Conservation (phyloP, 202 grass and related monocot species). For the Cymbopogon flexuosus region DNA sequence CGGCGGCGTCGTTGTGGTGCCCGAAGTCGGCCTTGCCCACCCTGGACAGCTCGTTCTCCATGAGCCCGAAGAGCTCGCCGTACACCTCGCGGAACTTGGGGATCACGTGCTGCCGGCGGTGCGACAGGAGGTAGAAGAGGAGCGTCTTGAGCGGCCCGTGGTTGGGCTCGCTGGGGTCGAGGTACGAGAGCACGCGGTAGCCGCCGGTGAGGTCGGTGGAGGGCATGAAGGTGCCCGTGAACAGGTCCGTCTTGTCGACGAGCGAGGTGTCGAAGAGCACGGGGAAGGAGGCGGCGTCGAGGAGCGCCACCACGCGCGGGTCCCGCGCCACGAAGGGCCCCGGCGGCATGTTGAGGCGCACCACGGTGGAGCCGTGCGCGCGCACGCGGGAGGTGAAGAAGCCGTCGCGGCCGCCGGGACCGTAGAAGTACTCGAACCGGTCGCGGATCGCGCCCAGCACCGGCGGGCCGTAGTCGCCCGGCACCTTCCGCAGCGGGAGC, state of each 20-base stretch:
- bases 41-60: constrained; percentile 57
- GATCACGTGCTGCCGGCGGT: constrained; percentile 58
- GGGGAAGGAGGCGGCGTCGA: constrained; percentile 81
- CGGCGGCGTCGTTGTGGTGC: constrained; percentile 58
- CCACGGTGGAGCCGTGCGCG: constrained; percentile 60
- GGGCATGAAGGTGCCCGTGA: constrained; percentile 94
- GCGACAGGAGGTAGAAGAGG: constrained; percentile 78
- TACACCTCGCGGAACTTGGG: constrained; percentile 66
- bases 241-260: constrained; percentile 91
- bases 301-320: constrained; percentile 81
- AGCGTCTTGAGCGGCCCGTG: constrained; percentile 77
- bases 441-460: constrained; percentile 71
- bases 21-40: constrained; percentile 72
- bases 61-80: constrained; percentile 48
- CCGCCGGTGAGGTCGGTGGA: constrained; percentile 83
- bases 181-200: constrained; percentile 74
- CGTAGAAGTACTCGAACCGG: constrained; percentile 82
- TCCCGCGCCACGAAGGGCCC: constrained; percentile 71
- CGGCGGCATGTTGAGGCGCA: constrained; percentile 90
- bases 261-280: constrained; percentile 81
- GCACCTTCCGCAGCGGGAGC: constrained; percentile 70
- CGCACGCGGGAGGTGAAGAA: constrained; percentile 78
- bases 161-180: constrained; percentile 69
- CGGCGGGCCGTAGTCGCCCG: constrained; percentile 72
- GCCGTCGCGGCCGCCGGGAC: constrained; percentile 57